Evolutionary conservation across 2,329 filamentous ascomycete species (phyloP), one percentile per base, ranked within the genome.

Genomic region (Dactylellina parvicollis): DNA sequence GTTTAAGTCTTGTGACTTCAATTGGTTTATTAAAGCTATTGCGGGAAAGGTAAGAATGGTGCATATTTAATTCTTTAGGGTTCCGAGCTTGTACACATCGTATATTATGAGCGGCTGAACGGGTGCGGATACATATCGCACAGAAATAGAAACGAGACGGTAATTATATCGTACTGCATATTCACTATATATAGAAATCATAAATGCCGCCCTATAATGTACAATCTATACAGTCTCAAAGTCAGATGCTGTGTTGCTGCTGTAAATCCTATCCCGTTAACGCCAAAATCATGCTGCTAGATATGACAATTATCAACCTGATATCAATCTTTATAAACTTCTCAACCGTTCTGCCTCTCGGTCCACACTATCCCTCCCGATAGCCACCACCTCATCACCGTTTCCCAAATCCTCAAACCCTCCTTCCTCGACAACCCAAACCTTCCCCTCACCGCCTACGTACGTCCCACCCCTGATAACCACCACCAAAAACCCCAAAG

Each of bases 401-500:
- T 64, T 50, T 22, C 22, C 24, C 18, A 26, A 4, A 38, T 64
- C 52, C 18, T 72, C 67, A 18, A 65, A 72, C 16, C 10, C 16
- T 1, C 67, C 67, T 22, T 72, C 67, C 54, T 59, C 52, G 0
- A 72, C 44, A 42, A 72, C 47, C 67, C 67, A 65, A 3, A 72
- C 36, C 34, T 72, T 60, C 20, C 24, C 50, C 18, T 22, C 30
- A 5, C 12, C 26, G 16, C 22, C 10, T 18, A 34, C 38, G 26
- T 72, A 72, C 1, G 67, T 72, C 20, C 67, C 67, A 9, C 52
- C 67, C 18, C 67, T 59, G n/a, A 61, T 55, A 20, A 72, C 67
- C 9, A 97, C 91, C 2, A 96, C 92, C 67, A 98, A 81, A 77
- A 98, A 98, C 0, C 95, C 95, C 34, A 99, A 84, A 80, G 96